Evolutionary conservation across 1,284 basidiomycete genomes (phyloP), one percentile per base, ranked within the genome.

Genomic region (Rhodotorula sp.): DNA sequence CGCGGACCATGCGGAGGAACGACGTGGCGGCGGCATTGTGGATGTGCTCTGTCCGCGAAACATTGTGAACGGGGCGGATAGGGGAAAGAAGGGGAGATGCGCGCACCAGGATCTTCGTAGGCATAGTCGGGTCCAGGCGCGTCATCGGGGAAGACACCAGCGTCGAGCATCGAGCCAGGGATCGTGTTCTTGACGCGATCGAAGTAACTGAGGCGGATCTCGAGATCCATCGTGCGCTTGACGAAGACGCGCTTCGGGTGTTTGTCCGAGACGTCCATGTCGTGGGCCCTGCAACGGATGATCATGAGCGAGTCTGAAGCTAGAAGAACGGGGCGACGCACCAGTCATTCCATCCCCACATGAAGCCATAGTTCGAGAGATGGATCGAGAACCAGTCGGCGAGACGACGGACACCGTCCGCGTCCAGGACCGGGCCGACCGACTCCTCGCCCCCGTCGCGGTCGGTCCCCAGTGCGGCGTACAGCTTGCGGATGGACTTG

Each of bases 321-420:
- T 18, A 8, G 54, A 20, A 48, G 20, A 9, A 13, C 1, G 22
- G 9, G 50, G 24, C 26, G 7, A 81, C 87, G 55, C 71, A 94
- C 95, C 96, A 99, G 85, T 99, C 96, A 77, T 93, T 94, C 96
- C 96, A 99, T n/a, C 94, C 93, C 96, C 96, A 99, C 76, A 89
- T 88, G 82, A 98, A 99, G 28, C 89, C 90, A 81, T 99, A 99
- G 82, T 99, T 99, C 76, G 91, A 94, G 86, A 99, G 89, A 77
- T 99, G 96, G 3, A 91, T 85, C 9, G 92, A 87, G 77, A 98
- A 97, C 96, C 96, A 99, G 75, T 96, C 93, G 0, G 91, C 87
- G 68, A 94, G 90, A 28, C 92, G 84, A 65, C 88, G 85, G 0
- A 89, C 84, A 56, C 91, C 83, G 76, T 96, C 94, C 7, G 90